phyloP scores from a whole-genome alignment of 1,284 basidiomycete species.

The Rhodotorula sp. region DNA sequence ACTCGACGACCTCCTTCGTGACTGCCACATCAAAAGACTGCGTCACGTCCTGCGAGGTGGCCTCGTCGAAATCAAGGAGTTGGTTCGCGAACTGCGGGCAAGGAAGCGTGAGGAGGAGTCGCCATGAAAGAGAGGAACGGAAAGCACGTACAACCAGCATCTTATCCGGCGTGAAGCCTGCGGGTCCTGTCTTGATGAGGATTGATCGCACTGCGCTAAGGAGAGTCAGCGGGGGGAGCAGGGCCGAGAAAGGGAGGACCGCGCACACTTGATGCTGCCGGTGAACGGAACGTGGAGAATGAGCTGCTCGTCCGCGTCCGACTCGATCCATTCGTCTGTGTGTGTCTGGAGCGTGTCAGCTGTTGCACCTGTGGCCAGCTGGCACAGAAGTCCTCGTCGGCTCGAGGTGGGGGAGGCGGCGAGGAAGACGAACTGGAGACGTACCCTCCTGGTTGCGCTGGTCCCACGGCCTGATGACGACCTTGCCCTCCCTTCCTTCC shows the following conservation, averaged over 20 bases:
- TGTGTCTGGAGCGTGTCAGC: not conserved
- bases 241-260: not conserved
- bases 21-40: conserved; percentile 45
- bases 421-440: not conserved
- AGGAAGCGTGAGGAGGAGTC: not conserved
- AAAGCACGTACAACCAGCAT: conserved; percentile 38
- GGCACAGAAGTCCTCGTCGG: no score
- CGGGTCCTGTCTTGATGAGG: conserved; percentile 44
- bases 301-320: conserved; percentile 45
- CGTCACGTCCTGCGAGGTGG: conserved; percentile 36
- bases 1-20: conserved; percentile 42
- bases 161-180: conserved; percentile 40
- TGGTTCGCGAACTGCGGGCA: conserved; percentile 39
- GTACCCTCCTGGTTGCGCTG: conserved; percentile 41
- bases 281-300: conserved; percentile 46
- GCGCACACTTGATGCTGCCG: conserved; percentile 43
- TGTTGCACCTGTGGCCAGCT: not conserved
- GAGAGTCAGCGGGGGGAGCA: not conserved
- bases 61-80: conserved; percentile 46
- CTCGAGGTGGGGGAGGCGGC: not conserved
- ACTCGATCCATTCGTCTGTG: conserved; percentile 39
- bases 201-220: conserved; percentile 39
- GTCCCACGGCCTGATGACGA: conserved; percentile 45
- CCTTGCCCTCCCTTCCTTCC: conserved; percentile 33
- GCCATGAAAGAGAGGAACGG: not conserved